Conservation (phyloP, 2,329 filamentous ascomycete species). For the Fusarium circinatum region DNA sequence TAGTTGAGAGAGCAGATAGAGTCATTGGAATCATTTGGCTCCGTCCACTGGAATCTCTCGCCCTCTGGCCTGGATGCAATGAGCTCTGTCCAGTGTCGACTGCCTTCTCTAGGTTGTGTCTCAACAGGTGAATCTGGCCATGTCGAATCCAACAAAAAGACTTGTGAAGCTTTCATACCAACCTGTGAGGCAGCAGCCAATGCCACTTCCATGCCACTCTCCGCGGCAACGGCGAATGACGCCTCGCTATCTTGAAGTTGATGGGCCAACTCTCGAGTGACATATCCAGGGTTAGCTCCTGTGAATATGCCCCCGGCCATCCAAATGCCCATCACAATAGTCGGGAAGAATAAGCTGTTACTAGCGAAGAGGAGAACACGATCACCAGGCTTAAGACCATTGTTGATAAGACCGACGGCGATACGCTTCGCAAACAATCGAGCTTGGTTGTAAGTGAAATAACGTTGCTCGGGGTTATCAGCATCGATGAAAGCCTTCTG, state of each 20-base stretch:
- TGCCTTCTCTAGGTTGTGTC: slow-evolving; percentile 16
- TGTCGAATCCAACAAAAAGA: slow-evolving; percentile 74
- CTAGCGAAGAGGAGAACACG: slow-evolving; percentile 78
- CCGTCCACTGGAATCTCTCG: slow-evolving; percentile 70
- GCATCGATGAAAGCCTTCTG: slow-evolving; percentile 70
- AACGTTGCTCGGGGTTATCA: slow-evolving; percentile 72
- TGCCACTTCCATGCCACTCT: slow-evolving; percentile 68
- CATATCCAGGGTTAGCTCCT: slow-evolving; percentile 76
- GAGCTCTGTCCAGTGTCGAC: slow-evolving; percentile 71
- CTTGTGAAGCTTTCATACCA: slow-evolving; percentile 61
- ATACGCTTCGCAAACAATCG: slow-evolving; percentile 78
- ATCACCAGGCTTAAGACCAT: slow-evolving; percentile 74
- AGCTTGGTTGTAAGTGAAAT: slow-evolving; percentile 71
- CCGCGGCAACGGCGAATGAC: slow-evolving; percentile 72
- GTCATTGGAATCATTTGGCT: slow-evolving; percentile 60
- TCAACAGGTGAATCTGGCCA: slow-evolving; percentile 55
- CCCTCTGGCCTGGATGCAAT: slow-evolving; percentile 63
- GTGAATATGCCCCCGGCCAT: slow-evolving; percentile 85
- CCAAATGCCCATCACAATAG: slow-evolving; percentile 75
- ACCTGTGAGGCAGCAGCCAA: slow-evolving; percentile 71
- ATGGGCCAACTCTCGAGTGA: slow-evolving; percentile 76
- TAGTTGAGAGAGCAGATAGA: slow-evolving; percentile 80
- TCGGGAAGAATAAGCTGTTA: slow-evolving; percentile 78
- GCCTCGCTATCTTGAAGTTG: slow-evolving; percentile 79
- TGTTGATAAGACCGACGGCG: slow-evolving; percentile 71